Percentiles rank a stretch among this genome's conserved stretches.
Conservation (phyloP, 345 rosid species). For the Hevea brasiliensis region DNA sequence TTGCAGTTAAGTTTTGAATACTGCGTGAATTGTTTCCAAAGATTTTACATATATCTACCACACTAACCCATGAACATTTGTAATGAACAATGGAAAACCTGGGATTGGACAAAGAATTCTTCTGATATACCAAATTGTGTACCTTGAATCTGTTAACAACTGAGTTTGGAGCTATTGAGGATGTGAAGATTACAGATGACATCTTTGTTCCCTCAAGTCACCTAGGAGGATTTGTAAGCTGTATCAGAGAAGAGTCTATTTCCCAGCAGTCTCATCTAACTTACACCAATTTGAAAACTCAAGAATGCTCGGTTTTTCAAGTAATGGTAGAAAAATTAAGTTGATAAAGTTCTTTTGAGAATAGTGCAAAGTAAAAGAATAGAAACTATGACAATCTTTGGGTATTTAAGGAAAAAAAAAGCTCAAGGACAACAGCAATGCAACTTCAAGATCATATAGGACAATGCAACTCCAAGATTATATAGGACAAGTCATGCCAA, state of each 20-base stretch:
- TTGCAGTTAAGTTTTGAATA: constrained; percentile 24
- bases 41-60: constrained; percentile 9
- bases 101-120: constrained; percentile 15
- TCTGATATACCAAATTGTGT: constrained; percentile 16
- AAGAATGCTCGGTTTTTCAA: not conserved
- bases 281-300: not conserved
- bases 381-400: too few species aligned
- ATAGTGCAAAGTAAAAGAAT: not conserved
- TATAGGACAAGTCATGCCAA: not conserved
- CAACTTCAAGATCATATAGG: not conserved
- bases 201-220: constrained; percentile 28
- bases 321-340: not conserved
- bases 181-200: constrained; percentile 41
- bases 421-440: not conserved
- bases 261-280: not conserved
- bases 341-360: not conserved
- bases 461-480: too few species aligned
- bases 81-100: constrained; percentile 12
- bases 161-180: constrained; percentile 28
- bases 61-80: constrained; percentile 14
- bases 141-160: constrained; percentile 13
- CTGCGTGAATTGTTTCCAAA: constrained; percentile 15
- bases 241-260: not conserved
- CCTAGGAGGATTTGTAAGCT: not conserved
- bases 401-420: not conserved